Evolutionary conservation across 345 rosid genomes (phyloP).

Genomic region (Erodium maritimum): DNA sequence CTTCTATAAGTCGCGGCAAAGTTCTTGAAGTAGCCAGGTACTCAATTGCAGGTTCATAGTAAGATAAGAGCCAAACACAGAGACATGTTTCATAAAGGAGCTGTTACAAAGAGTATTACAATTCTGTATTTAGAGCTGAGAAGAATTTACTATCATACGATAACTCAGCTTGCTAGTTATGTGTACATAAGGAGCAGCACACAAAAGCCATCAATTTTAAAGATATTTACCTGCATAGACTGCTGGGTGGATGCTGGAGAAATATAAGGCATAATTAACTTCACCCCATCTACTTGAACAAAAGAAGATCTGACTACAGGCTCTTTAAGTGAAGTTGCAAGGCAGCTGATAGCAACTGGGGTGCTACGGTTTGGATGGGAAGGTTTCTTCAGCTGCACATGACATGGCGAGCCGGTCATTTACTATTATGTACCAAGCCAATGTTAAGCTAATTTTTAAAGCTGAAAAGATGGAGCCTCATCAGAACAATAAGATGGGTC

Average conservation of each 20-base stretch:
- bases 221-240: constrained; percentile 55
- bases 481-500: too few species aligned
- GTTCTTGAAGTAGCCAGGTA: constrained; percentile 71
- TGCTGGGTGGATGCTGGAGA: constrained; percentile 85
- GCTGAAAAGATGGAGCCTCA: too few species aligned
- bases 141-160: too few species aligned
- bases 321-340: constrained; percentile 57
- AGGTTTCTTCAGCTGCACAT: constrained; percentile 61
- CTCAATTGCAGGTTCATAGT: constrained; percentile 72
- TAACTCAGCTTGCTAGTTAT: too few species aligned
- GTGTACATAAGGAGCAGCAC: too few species aligned
- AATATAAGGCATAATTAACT: constrained; percentile 61
- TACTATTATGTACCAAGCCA: too few species aligned
- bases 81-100: constrained; percentile 82
- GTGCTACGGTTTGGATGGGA: constrained; percentile 62
- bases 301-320: constrained; percentile 73
- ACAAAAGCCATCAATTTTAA: too few species aligned
- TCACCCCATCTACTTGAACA: constrained; percentile 72
- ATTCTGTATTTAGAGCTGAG: too few species aligned
- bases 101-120: constrained; percentile 23
- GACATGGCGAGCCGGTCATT: background rate
- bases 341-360: constrained; percentile 58
- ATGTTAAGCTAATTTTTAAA: too few species aligned
- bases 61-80: constrained; percentile 74
- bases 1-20: constrained; percentile 56